Evolutionary conservation across 208 protist species (phyloP).

Genomic region (Acanthamoeba rhysodes): DNA sequence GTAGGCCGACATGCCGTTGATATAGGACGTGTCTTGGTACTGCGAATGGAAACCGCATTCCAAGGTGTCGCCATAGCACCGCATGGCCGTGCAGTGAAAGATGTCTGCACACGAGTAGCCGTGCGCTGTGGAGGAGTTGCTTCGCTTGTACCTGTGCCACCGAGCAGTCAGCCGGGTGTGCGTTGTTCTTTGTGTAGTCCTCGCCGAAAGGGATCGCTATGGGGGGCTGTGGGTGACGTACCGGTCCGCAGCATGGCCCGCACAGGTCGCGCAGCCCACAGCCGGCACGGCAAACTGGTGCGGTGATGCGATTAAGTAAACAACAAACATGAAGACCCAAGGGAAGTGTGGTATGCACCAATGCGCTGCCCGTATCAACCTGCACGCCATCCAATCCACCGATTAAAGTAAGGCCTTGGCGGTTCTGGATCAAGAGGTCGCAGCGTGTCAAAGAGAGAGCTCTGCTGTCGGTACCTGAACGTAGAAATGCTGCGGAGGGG

Average conservation of each 20-base stretch:
- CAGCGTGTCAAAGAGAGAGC: background rate
- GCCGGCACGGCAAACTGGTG: slow-evolving; percentile 48
- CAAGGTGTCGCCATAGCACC: slow-evolving; percentile 36
- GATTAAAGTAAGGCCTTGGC: background rate
- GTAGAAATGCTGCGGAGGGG: slow-evolving; percentile 18
- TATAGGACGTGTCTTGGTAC: slow-evolving; percentile 66
- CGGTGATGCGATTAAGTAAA: background rate
- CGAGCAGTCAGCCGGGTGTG: background rate
- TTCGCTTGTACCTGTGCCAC: background rate
- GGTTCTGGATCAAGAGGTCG: background rate
- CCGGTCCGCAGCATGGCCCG: background rate
- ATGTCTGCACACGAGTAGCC: slow-evolving; percentile 6
- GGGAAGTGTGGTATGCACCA: background rate
- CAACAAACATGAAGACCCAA: background rate
- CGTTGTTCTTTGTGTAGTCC: no score
- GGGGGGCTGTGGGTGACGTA: background rate
- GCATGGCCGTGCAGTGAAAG: slow-evolving; percentile 33
- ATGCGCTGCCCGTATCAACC: slow-evolving; percentile 43
- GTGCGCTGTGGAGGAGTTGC: slow-evolving; percentile 51
- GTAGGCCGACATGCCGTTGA: background rate
- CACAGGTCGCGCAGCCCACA: background rate
- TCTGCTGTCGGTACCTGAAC: background rate
- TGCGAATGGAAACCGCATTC: slow-evolving; percentile 40
- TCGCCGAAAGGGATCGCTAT: no score
- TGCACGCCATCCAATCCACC: background rate